Evolutionary conservation across 805 yeast genomes (phyloP).

Genomic region (Suhomyces kilbournensis): DNA sequence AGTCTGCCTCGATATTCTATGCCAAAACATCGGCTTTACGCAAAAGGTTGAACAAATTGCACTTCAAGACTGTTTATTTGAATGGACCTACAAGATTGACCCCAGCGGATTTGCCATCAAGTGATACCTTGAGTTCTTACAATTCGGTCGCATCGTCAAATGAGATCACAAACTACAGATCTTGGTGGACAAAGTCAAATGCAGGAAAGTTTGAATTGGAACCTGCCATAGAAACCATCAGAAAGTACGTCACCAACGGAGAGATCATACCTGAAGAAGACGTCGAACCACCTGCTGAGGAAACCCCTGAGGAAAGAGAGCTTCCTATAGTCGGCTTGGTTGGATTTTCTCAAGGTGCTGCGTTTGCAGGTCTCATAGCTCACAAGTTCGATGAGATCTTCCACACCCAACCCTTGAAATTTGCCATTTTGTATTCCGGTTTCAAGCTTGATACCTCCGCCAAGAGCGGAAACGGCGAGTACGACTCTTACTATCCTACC

Average conservation of each 20-base stretch:
- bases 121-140: slow-evolving; percentile 52
- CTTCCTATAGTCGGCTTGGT: slow-evolving; percentile 80
- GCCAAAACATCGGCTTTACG: slow-evolving; percentile 88
- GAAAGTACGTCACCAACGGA: slow-evolving; percentile 52
- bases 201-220: slow-evolving; percentile 41
- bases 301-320: slow-evolving; percentile 14
- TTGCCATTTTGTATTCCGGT: slow-evolving; percentile 77
- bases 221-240: slow-evolving; percentile 47
- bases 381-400: slow-evolving; percentile 56
- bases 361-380: slow-evolving; percentile 69
- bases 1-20: slow-evolving; percentile 78
- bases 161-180: slow-evolving; percentile 35
- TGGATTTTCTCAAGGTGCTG: slow-evolving; percentile 96
- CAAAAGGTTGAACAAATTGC: slow-evolving; percentile 62
- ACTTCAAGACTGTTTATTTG: slow-evolving; percentile 70
- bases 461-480: slow-evolving; percentile 24
- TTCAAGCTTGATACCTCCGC: slow-evolving; percentile 31
- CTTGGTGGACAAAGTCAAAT: slow-evolving; percentile 74
- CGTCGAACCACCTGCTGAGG: slow-evolving; percentile 15
- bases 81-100: slow-evolving; percentile 73
- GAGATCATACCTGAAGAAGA: slow-evolving; percentile 42
- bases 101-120: slow-evolving; percentile 72
- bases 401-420: slow-evolving; percentile 51
- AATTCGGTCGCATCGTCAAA: slow-evolving; percentile 32
- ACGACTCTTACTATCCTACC: slow-evolving; percentile 21